Conservation (phyloP, 2,329 filamentous ascomycete genomes). For the Rasamsonia emersonii region DNA sequence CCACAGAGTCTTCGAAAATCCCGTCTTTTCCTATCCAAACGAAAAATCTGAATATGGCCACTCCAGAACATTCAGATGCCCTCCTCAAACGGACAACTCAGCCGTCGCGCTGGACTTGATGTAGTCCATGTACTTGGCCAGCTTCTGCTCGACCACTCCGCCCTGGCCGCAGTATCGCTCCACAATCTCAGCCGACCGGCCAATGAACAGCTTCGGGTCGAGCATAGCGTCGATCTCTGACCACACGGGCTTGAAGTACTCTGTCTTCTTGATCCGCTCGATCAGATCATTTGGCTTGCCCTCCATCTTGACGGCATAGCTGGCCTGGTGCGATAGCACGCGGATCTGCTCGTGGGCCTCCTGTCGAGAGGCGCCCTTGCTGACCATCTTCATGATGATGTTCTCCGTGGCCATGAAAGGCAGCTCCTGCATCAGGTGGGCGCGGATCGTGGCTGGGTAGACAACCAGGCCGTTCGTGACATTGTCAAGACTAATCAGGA, state of each 20-base stretch:
- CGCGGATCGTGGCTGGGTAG: conserved; percentile 64
- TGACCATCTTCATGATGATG: conserved; percentile 70
- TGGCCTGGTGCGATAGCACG: conserved; percentile 70
- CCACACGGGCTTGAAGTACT: conserved; percentile 67
- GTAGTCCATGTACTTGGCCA: background rate
- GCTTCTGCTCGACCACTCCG: background rate
- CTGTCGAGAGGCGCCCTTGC: conserved; percentile 63
- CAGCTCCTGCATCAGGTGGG: conserved; percentile 63
- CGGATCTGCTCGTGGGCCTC: conserved; percentile 83
- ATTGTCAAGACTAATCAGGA: conserved; percentile 60
- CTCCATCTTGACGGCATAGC: conserved; percentile 59
- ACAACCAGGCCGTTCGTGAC: conserved; percentile 63
- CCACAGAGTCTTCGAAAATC: too few relatives aligned
- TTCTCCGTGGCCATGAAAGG: conserved; percentile 73
- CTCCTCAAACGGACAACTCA: conserved; percentile 1
- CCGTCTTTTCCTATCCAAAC: too few relatives aligned
- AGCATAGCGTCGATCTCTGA: conserved; percentile 60
- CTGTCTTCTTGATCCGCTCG: conserved; percentile 60
- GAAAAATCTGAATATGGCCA: too few relatives aligned
- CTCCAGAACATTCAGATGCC: too few relatives aligned
- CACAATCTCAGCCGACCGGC: conserved; percentile 1
- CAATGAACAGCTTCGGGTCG: conserved; percentile 36
- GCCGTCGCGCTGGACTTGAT: background rate
- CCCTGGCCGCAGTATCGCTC: background rate
- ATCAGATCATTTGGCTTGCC: conserved; percentile 75